Evolutionary conservation across 192 early-diverging fungal species (phyloP).

Genomic region (Physocladia obscura): DNA sequence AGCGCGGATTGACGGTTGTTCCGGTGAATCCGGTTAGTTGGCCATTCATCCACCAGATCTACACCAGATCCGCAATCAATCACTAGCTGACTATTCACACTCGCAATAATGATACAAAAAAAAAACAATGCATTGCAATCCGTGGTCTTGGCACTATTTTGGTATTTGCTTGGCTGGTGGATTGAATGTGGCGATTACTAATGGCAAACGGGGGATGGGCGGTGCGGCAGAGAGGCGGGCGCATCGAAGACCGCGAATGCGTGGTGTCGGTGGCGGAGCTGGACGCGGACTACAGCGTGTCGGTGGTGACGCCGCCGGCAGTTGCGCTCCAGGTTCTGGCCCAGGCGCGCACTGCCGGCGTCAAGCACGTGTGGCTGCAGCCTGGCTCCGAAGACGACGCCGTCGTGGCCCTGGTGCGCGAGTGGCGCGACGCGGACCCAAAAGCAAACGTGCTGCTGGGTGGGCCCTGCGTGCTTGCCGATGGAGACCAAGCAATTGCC

Average conservation of each 20-base stretch:
- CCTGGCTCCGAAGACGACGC: constrained; percentile 65
- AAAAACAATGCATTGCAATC: too few relatives aligned
- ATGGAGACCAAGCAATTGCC: constrained; percentile 17
- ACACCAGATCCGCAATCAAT: too few relatives aligned
- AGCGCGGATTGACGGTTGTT: constrained; percentile 26
- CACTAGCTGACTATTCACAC: too few relatives aligned
- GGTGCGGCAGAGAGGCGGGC: not conserved
- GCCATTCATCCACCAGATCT: too few relatives aligned
- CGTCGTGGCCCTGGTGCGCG: constrained; percentile 46
- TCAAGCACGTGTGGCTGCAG: constrained; percentile 70
- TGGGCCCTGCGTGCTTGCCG: constrained; percentile 69
- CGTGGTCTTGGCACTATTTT: too few relatives aligned
- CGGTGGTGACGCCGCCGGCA: constrained; percentile 69
- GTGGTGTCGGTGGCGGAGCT: constrained; percentile 14
- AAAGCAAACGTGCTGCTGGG: constrained; percentile 57
- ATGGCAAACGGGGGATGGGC: too few relatives aligned
- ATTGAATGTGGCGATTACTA: too few relatives aligned
- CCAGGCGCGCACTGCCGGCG: constrained; percentile 59
- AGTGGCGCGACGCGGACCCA: constrained; percentile 12
- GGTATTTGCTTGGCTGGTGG: too few relatives aligned
- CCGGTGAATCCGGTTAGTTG: constrained; percentile 47
- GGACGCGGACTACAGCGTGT: constrained; percentile 49
- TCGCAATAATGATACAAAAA: too few relatives aligned
- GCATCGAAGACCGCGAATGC: constrained; percentile 16
- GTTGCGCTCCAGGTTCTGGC: constrained; percentile 61